phyloP scores from a whole-genome alignment of 805 yeast genomes.

The Lipomyces sp. region DNA sequence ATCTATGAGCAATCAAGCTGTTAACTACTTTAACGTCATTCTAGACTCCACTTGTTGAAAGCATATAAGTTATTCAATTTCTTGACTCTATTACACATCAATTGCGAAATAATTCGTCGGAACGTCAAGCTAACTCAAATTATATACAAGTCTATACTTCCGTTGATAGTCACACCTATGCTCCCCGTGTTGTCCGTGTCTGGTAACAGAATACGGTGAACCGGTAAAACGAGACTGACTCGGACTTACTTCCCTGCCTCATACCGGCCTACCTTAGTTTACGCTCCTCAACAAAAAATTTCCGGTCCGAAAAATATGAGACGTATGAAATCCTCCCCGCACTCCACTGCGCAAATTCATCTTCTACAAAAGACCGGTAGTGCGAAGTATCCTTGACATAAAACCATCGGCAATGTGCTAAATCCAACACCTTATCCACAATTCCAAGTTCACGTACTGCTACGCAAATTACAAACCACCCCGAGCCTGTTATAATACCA shows the following conservation, averaged over 20 bases:
- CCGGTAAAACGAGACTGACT: neutral
- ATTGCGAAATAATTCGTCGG: neutral
- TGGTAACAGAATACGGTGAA: neutral
- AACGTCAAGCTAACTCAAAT: neutral
- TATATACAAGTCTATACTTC: neutral
- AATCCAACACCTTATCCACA: conserved; percentile 63
- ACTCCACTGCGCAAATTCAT: conserved; percentile 21
- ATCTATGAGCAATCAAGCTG: too few relatives aligned
- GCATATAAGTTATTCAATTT: too few relatives aligned
- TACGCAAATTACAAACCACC: conserved; percentile 59
- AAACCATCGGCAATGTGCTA: conserved; percentile 56
- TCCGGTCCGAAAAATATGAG: neutral
- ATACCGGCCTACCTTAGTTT: conserved; percentile 1
- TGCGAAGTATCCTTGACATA: conserved; percentile 48
- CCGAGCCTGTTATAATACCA: conserved; percentile 64
- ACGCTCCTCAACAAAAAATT: neutral
- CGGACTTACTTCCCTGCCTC: neutral
- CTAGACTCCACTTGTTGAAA: neutral
- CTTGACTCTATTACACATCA: neutral
- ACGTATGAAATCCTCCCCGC: neutral
- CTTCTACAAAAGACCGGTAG: conserved; percentile 27
- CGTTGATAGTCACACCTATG: neutral
- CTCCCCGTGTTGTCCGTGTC: neutral
- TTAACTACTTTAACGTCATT: too few relatives aligned
- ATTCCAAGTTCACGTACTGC: conserved; percentile 69